Evolutionary conservation across 768 basidiomycete genomes (phyloP), one percentile per base, ranked within the genome.

Genomic region (Hirschioporus abietinus): DNA sequence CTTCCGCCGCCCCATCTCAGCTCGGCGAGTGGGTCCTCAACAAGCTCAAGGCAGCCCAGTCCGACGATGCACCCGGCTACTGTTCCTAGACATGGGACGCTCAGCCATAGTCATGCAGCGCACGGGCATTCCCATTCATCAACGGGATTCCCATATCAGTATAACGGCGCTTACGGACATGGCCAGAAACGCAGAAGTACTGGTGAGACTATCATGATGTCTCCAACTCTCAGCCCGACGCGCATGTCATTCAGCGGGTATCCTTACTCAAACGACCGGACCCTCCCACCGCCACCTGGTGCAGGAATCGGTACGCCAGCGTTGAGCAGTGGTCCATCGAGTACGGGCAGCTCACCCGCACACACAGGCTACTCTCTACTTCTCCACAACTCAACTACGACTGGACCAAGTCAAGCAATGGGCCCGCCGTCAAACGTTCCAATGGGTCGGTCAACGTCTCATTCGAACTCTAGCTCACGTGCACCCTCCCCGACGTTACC

Each of bases 241-340:
- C 69, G 66, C 63, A 66, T 60, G 60, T 66, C 66, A 30, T 66
- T 72, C 20, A 62, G 67, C 64, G 68, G 70, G 58, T 72, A 73
- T 63, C 64, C 74, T 27, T 75, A 74, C 65, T 67, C 72, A 25
- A 70, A 70, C 68, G 68, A 74, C 60, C 70, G 72, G 23, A 72
- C 72, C 30, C 18, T 70, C 36, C 70, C 69, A 63, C 79, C 77
- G 64, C 68, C 85, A 25, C 82, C 85, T 5, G 12, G 15, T 20
- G 42, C 42, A 20, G 42, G 42, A 52, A 52, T 52, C 12, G 42
- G 42, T 52, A 88, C 88, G 9, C 88, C 88, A 1, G 83, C 86
- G 72, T 79, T 88, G 24, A 88, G 86, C 6, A 88, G 85, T 72
- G 88, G 87, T 10, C 84, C 86, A 15, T 88, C 86, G 69, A 88